Evolutionary conservation across 495 filamentous ascomycete species (phyloP), one percentile per base, ranked within the genome.

Genomic region (Cercophora newfieldiana): DNA sequence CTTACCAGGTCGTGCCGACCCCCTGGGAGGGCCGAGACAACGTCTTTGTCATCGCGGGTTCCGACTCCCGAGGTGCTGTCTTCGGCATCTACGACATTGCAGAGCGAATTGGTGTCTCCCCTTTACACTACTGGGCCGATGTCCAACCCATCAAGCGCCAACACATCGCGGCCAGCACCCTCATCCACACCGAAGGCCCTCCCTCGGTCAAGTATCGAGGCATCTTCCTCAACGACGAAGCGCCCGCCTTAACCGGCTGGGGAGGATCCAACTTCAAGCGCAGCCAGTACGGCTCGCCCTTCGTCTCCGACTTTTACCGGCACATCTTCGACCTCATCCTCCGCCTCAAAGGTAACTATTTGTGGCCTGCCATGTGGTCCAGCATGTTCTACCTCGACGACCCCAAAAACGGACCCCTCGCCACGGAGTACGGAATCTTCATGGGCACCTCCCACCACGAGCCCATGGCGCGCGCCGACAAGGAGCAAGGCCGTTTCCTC

Each of bases 191-290:
- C 1, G 84, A 89, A 57, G 81, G 80, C 21, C 80, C 83, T 0
- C 87, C 88, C 0, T 85, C 80, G 10, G 80, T 91, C 49, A 88
- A 88, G 70, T 91, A 85, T 69, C 81, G 88, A 7, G 88, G 87
- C n/a, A 84, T 91, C 65, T 91, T 91, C 73, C 78, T 91, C 69
- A 90, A 91, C 71, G 88, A 90, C 66, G 87, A 91, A 65, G 80
- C 84, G 8, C 88, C 88, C 0, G 83, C 81, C 0, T 70, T 90
- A 53, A 88, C 87, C 0, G 83, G 84, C 60, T 91, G 84, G 85
- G 81, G 88, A 57, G 74, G 82, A 51, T 70, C 69, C 5, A 73
- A 68, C 26, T 68, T 66, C 63, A 71, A 61, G 25, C 21, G 62
- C 1, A 71, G 65, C 49, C 65, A 68, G 59, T 85, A 83, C 56